Evolutionary conservation across 2,329 filamentous ascomycete species (phyloP).

Genomic region (Xylariales sp.): DNA sequence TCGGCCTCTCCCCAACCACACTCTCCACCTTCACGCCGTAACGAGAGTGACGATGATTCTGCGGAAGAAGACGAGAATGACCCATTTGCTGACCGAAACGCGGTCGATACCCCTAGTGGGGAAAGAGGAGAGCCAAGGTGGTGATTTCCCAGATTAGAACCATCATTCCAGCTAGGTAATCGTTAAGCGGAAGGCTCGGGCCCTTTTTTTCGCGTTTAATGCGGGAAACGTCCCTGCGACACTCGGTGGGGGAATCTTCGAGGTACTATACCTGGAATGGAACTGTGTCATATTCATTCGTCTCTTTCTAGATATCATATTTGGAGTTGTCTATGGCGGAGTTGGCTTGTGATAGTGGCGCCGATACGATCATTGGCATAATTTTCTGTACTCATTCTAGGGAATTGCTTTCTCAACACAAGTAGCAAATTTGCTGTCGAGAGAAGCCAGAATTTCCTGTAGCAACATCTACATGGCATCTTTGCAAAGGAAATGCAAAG

Average conservation of each 20-base stretch:
- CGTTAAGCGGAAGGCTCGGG: background rate
- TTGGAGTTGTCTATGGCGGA: background rate
- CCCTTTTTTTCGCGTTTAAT: background rate
- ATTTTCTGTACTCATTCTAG: background rate
- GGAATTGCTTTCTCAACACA: background rate
- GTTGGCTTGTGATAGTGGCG: background rate
- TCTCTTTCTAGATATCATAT: background rate
- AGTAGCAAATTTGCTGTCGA: background rate
- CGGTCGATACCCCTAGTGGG: conserved; percentile 58
- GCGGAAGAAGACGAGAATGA: conserved; percentile 84
- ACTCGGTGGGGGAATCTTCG: conserved; percentile 1
- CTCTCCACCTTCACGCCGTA: conserved; percentile 60
- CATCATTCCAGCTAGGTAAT: background rate
- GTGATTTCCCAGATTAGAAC: conserved; percentile 36
- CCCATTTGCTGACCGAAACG: conserved; percentile 87
- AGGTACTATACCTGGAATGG: background rate
- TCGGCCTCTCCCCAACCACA: conserved; percentile 61
- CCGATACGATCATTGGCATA: background rate
- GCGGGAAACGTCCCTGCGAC: background rate
- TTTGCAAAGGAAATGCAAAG: background rate
- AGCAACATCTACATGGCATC: background rate
- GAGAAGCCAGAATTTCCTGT: background rate
- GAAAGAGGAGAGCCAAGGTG: conserved; percentile 55
- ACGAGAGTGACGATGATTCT: conserved; percentile 64
- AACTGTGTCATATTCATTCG: background rate